These are phyloP conservation scores for Xylaria sp. DNA, from an alignment of 2,329 filamentous ascomycete genomes.

Conservation along the genomic window DNA sequence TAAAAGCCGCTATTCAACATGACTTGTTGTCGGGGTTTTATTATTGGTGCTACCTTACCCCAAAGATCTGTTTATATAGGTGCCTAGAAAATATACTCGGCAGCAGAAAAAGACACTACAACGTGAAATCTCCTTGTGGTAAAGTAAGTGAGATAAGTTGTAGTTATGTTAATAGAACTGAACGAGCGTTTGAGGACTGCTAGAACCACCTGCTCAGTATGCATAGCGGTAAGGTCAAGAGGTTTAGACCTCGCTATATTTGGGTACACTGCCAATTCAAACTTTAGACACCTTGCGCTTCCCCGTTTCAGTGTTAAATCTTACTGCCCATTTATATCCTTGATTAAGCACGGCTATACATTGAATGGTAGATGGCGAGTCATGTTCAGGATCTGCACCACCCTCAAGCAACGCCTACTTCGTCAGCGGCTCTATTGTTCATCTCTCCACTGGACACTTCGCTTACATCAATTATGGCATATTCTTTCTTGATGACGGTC, in stretches of 20 bases:
- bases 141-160: too few species aligned
- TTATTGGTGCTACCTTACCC: too few species aligned
- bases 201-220: neutral
- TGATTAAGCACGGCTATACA: constrained; percentile 65
- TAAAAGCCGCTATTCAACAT: too few species aligned
- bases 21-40: too few species aligned
- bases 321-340: constrained; percentile 61
- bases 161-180: too few species aligned
- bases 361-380: neutral
- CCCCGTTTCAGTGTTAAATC: constrained; percentile 62
- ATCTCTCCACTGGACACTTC: neutral
- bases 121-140: too few species aligned
- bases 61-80: too few species aligned
- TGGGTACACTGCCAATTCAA: neutral
- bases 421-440: neutral
- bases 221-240: neutral
- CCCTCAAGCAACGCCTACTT: too few species aligned
- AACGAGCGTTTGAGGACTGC: too few species aligned
- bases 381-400: neutral
- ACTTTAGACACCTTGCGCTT: constrained; percentile 55
- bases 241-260: neutral
- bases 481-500: constrained; percentile 78
- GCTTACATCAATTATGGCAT: neutral
- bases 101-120: too few species aligned
- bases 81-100: too few species aligned